Percentiles rank a stretch among this genome's conserved stretches.
phyloP scores from a whole-genome alignment of 129 eudicot species.

The Flaveria sonorensis region DNA sequence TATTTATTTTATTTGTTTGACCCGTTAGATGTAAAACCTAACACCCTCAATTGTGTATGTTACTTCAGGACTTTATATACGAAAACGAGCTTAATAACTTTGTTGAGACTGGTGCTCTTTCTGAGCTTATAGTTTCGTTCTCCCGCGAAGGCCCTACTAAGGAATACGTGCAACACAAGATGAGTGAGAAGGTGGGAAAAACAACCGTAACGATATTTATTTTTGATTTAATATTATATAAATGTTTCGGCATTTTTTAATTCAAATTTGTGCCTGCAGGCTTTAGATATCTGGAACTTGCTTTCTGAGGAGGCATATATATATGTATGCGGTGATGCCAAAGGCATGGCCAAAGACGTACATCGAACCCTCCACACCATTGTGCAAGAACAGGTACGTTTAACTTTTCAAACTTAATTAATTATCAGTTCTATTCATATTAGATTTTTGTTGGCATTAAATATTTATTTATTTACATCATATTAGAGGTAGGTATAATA shows the following conservation, averaged over 20 bases:
- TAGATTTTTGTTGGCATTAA: background rate
- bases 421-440: background rate
- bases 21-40: background rate
- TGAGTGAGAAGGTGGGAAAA: slow-evolving; percentile 4
- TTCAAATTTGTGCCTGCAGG: background rate
- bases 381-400: slow-evolving; percentile 12
- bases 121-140: slow-evolving; percentile 11
- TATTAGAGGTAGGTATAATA: background rate
- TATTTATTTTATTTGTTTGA: background rate
- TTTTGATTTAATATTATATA: background rate
- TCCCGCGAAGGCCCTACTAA: slow-evolving; percentile 5
- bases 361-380: slow-evolving; percentile 16
- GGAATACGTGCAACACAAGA: slow-evolving; percentile 17
- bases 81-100: slow-evolving; percentile 10
- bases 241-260: background rate
- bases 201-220: background rate
- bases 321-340: slow-evolving; percentile 16
- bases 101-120: slow-evolving; percentile 12
- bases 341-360: slow-evolving; percentile 18
- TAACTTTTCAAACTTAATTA: background rate
- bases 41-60: background rate
- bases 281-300: slow-evolving; percentile 9
- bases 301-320: slow-evolving; percentile 9
- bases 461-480: background rate
- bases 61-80: slow-evolving; percentile 8